Evolutionary conservation across 306 rosid species (phyloP).

Genomic region (Fragaria ananassa): DNA sequence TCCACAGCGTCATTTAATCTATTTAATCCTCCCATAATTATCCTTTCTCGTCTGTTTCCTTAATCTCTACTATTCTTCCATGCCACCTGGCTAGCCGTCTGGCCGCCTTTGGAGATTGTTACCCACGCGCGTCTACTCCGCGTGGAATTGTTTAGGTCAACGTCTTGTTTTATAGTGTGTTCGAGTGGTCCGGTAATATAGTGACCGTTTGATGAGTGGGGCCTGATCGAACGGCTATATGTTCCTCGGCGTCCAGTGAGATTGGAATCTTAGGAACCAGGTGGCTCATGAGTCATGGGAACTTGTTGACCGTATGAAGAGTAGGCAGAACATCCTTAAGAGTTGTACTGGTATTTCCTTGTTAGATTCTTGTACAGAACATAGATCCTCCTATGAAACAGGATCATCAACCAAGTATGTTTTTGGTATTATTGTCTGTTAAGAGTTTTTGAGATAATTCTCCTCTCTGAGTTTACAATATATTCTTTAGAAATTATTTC

Average conservation of each 20-base stretch:
- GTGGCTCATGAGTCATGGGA: neutral
- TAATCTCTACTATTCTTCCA: neutral
- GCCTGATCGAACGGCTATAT: conserved; percentile 6
- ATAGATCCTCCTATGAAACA: too few relatives aligned
- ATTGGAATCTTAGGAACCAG: neutral
- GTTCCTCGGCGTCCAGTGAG: neutral
- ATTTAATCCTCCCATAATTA: neutral
- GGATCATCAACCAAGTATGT: too few relatives aligned
- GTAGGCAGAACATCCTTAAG: neutral
- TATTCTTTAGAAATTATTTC: too few relatives aligned
- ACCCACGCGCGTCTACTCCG: neutral
- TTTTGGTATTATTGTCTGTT: too few relatives aligned
- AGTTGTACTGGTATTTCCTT: neutral
- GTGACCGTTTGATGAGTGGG: neutral
- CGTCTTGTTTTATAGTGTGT: neutral
- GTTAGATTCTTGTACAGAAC: neutral
- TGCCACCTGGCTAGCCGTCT: neutral
- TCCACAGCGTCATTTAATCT: neutral
- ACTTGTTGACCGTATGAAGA: neutral
- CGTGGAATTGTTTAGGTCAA: neutral
- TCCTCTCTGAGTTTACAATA: too few relatives aligned
- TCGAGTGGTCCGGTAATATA: neutral
- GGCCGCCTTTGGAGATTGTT: neutral
- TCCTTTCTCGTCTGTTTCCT: neutral
- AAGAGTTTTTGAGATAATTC: too few relatives aligned